Percentiles rank a stretch among this genome's conserved stretches.
These are phyloP conservation scores for Taphrina sp. DNA, from an alignment of 1,139 yeast species.

Conservation along the genomic window DNA sequence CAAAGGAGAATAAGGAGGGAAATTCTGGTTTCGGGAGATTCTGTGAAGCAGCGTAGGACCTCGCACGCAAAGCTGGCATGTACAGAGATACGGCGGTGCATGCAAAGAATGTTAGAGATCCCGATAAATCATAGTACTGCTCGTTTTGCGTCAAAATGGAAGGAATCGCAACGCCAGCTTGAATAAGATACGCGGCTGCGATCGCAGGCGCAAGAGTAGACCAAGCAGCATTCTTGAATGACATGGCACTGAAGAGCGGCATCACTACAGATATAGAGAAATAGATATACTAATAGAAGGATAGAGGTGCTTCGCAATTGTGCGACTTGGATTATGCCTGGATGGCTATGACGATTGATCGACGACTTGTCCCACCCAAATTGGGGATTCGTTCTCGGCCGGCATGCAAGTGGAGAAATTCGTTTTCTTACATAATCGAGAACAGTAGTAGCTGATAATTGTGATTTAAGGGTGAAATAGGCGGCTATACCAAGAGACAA, in stretches of 20 bases:
- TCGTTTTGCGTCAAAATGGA: slow-evolving; percentile 28
- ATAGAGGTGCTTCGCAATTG: too few relatives aligned
- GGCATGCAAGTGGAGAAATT: too few relatives aligned
- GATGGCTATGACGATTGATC: too few relatives aligned
- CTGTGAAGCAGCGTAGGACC: slow-evolving; percentile 11
- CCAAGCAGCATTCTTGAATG: slow-evolving; percentile 25
- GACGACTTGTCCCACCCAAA: too few relatives aligned
- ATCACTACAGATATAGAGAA: too few relatives aligned
- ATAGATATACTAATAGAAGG: too few relatives aligned
- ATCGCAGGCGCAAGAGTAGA: slow-evolving; percentile 23
- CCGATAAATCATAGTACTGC: slow-evolving; percentile 29
- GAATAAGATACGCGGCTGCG: slow-evolving; percentile 23
- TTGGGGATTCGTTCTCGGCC: too few relatives aligned
- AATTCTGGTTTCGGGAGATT: slow-evolving; percentile 18
- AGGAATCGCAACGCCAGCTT: slow-evolving; percentile 25
- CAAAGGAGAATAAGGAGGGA: slow-evolving; percentile 12
- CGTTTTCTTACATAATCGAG: too few relatives aligned
- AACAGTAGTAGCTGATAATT: too few relatives aligned
- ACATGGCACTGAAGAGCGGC: slow-evolving; percentile 21
- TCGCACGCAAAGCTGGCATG: slow-evolving; percentile 26
- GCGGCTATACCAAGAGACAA: too few relatives aligned
- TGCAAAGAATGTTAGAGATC: slow-evolving; percentile 18
- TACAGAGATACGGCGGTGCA: slow-evolving; percentile 26
- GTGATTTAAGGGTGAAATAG: too few relatives aligned
- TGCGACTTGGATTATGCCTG: too few relatives aligned